Base-by-base conservation (phyloP, 2,329 filamentous ascomycete species). In the Colletotrichum gloeosporioides region DNA sequence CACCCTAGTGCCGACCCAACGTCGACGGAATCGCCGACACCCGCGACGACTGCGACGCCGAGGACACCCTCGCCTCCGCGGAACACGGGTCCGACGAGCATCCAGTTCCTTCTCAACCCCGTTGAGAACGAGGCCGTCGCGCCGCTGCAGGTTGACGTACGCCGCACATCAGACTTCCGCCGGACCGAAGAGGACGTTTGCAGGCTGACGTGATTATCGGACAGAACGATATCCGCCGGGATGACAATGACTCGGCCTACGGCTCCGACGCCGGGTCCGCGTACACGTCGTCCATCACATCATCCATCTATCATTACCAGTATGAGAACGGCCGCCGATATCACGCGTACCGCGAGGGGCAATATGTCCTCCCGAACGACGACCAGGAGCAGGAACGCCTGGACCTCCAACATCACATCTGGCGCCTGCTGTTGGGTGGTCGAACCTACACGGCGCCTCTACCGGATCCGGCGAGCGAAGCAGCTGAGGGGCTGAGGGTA, bases 291-390 rank as follows among this genome's bases (percentile, higher is more conserved):
- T 84, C 83, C 22, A 79, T 89, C 63, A 83, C 84, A 6, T 88
- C 87, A 13, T 87, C 86, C 73, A 85, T 88, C 62, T 84, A 81
- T 73, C 78, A 87, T 61, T 89, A 88, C 77, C 81, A 84, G 36
- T 88, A 86, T 78, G 86, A 89, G 72, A 86, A 89, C 66, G 88
- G 88, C 4, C 84, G 89, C 1, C 82, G 88, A 6, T 90, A 90
- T 67, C 87, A 89, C 77, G 85, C 84, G 61, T 88, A 86, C 78
- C 84, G 86, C 39, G 85, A 88, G 32, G 89, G 89, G 10, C 79
- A 84, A 18, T 87, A 87, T 69, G 63, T 73, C 7, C 36, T 71
- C 10, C 77, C 77, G 18, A 78, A 78, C 44, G 77, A 78, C 27
- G 77, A 77, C 53, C 61, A 65, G 31, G 77, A 75, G 61, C 75